phyloP scores from a whole-genome alignment of 108 stramenopile genomes.

The Cyclotella atomus region DNA sequence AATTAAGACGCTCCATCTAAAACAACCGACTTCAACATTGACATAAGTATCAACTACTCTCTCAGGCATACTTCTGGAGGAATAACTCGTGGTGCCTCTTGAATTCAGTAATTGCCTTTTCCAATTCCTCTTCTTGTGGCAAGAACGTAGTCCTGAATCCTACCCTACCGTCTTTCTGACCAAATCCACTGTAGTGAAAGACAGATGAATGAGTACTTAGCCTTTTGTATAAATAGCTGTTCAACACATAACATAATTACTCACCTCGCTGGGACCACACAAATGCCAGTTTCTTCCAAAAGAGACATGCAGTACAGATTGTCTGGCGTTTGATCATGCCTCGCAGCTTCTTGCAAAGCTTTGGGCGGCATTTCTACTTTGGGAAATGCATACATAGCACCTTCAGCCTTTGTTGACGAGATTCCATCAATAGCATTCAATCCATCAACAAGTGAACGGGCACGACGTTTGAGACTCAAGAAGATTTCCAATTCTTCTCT shows the following conservation, averaged over 20 bases:
- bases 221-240: background rate
- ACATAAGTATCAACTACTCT: too few species aligned
- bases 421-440: conserved; percentile 90
- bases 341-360: conserved; percentile 81
- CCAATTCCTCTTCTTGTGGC: conserved; percentile 84
- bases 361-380: conserved; percentile 74
- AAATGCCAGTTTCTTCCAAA: conserved; percentile 91
- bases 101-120: conserved; percentile 74
- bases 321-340: conserved; percentile 80
- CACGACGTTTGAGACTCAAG: conserved; percentile 80
- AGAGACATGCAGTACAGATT: conserved; percentile 87
- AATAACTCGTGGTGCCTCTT: conserved; percentile 83
- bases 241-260: conserved; percentile 83
- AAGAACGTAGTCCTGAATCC: conserved; percentile 96
- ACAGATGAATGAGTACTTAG: background rate
- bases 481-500: conserved; percentile 73
- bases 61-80: conserved; percentile 67
- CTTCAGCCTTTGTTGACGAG: conserved; percentile 82
- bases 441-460: conserved; percentile 72
- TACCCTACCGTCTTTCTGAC: conserved; percentile 84
- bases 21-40: too few species aligned
- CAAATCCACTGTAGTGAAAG: conserved; percentile 73
- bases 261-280: conserved; percentile 87
- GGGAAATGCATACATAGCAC: conserved; percentile 97
- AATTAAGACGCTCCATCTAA: too few species aligned